Base-by-base conservation (phyloP, 2,329 filamentous ascomycete species). In the Cercospora zeina region DNA sequence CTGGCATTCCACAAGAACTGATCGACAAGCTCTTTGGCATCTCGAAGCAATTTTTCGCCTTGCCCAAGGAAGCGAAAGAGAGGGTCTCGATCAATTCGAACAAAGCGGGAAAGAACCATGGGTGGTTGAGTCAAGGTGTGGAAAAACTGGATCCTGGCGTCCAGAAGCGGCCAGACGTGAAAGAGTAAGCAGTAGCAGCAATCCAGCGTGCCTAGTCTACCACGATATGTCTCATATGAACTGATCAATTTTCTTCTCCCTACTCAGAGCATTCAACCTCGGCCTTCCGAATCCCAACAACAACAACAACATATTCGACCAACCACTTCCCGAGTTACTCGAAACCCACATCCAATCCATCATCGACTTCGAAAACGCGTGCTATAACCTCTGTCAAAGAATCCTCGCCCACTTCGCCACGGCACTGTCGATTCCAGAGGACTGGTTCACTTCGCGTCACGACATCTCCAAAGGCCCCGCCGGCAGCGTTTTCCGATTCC, bases 121-220 rank as follows among this genome's bases (percentile, higher is more conserved):
- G 93, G 62, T 99, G 93, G 92, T 85, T 89, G 1, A 87, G 86
- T 14, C 93, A 96, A 89, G 89, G 93, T 71, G 86, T 86, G 11
- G 93, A 99, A 78, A 93, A 89, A 0, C 79, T 97, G 10, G 93
- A 97, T 74, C 91, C 93, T 2, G 86, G 87, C 68, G 86, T 87
- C 60, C 92, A 97, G 75, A 86, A 87, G 76, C 81, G 71, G 78
- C 51, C 63, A 11, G 92, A 96, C 72, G 91, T 91, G 70, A 96
- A 96, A 81, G 91, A 96, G 90, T 73, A n/a, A n/a, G n/a, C 57
- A 42, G 65, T 39, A 37, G 30, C 13, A 11, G 16, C 2, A 21
- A 27, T 53, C 5, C 42, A 24, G 19, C 13, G 16, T 3, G 21
- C 10, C 10, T 42, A 16, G 16, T 21, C 16, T n/a, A n/a, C n/a